These are phyloP conservation scores for Skeletonema tropicum DNA, from an alignment of 108 stramenopile species.

Conservation along the genomic window DNA sequence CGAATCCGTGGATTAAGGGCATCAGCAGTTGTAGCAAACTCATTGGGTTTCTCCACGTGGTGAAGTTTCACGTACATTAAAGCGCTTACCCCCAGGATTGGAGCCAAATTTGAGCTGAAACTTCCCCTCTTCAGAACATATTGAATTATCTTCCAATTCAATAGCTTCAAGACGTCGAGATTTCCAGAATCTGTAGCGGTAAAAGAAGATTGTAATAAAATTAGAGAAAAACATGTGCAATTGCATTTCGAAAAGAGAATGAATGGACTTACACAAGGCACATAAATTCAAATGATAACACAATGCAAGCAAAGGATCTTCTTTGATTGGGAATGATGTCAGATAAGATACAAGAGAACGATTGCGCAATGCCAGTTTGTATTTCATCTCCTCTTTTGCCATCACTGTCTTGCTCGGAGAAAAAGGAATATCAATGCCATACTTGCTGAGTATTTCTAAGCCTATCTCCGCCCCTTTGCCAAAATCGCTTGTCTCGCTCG, in stretches of 20 bases:
- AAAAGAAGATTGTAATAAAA: too few species aligned
- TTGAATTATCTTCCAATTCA: slow-evolving; percentile 12
- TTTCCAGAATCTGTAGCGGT: slow-evolving; percentile 19
- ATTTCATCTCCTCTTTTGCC: slow-evolving; percentile 6
- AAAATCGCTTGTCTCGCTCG: slow-evolving; percentile 14
- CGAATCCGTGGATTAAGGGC: neutral
- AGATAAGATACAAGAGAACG: neutral
- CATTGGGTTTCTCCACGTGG: slow-evolving; percentile 20
- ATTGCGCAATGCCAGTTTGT: slow-evolving; percentile 10
- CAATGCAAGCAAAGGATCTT: slow-evolving; percentile 10
- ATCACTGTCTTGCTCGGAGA: slow-evolving; percentile 8
- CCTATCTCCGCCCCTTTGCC: slow-evolving; percentile 9
- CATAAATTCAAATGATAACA: slow-evolving; percentile 7
- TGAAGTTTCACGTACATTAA: neutral
- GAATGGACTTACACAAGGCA: neutral
- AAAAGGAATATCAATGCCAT: slow-evolving; percentile 4
- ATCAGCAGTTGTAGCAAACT: neutral
- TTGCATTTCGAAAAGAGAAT: too few species aligned
- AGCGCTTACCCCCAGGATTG: neutral
- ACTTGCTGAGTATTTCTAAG: neutral
- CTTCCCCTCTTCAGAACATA: slow-evolving; percentile 16
- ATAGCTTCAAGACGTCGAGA: neutral
- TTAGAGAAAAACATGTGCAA: too few species aligned
- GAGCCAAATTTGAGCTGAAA: slow-evolving; percentile 21
- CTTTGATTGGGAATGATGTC: neutral